Percentiles rank a stretch among this genome's conserved stretches.
Conservation (phyloP, 257 asterid species). For the Dorcoceras hygrometricum region DNA sequence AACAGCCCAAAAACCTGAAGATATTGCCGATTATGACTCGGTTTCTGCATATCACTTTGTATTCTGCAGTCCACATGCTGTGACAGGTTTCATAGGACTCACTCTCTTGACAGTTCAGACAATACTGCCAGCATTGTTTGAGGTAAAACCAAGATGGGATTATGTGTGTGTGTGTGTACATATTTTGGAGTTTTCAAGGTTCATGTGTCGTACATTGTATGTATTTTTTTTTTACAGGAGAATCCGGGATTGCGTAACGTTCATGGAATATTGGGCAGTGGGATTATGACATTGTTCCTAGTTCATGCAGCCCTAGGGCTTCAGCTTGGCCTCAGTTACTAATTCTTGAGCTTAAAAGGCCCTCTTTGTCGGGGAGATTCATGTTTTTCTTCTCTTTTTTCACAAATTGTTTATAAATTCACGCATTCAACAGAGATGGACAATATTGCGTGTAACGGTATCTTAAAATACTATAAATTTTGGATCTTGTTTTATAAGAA, state of each 20-base stretch:
- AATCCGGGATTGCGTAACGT: slow-evolving; percentile 68
- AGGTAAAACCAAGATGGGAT: slow-evolving; percentile 36
- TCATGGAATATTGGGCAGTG: slow-evolving; percentile 89
- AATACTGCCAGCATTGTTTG: slow-evolving; percentile 47
- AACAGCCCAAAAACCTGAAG: not conserved
- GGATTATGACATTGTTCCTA: slow-evolving; percentile 84
- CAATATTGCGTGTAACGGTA: not conserved
- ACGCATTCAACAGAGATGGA: not conserved
- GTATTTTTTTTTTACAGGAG: slow-evolving; percentile 41
- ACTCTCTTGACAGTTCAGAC: slow-evolving; percentile 46
- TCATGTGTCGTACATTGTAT: not conserved
- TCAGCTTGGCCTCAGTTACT: slow-evolving; percentile 77
- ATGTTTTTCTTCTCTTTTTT: too few relatives aligned
- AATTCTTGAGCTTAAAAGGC: slow-evolving; percentile 13
- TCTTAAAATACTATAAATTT: too few relatives aligned
- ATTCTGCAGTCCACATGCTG: slow-evolving; percentile 56
- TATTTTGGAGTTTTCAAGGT: not conserved
- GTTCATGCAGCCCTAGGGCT: slow-evolving; percentile 84
- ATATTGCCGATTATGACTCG: not conserved
- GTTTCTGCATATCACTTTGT: not conserved
- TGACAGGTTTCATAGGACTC: slow-evolving; percentile 48
- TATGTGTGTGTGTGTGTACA: too few relatives aligned
- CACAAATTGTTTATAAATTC: too few relatives aligned
- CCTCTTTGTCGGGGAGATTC: not conserved
- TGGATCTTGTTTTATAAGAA: too few relatives aligned